These are phyloP conservation scores for Gardenia jasminoides DNA, from an alignment of 257 asterid species.

Conservation along the genomic window DNA sequence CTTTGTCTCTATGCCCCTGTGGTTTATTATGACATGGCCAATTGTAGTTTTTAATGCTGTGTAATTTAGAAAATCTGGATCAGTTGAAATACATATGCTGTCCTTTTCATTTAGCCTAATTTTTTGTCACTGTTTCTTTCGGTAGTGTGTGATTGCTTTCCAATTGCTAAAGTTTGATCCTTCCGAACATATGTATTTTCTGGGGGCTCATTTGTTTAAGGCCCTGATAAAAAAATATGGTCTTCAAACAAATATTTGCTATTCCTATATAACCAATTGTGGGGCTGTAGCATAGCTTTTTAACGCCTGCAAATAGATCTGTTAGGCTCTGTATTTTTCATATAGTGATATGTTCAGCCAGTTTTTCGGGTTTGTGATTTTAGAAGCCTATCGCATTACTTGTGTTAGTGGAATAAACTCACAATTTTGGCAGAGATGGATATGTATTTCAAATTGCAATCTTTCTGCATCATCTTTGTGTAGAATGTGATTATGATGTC, in stretches of 20 bases:
- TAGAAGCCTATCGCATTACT: too few species aligned
- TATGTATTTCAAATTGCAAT: not conserved
- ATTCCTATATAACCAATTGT: not conserved
- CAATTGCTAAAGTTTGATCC: not conserved
- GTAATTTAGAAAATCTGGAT: too few species aligned
- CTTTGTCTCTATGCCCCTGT: not conserved
- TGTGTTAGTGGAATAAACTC: not conserved
- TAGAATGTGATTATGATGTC: not conserved
- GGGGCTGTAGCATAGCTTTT: too few species aligned
- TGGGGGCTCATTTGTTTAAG: not conserved
- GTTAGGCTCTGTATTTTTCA: not conserved
- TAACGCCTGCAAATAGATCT: too few species aligned
- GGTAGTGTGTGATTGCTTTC: not conserved
- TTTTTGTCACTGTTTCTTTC: not conserved
- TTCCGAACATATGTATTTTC: not conserved
- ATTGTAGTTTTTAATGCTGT: too few species aligned
- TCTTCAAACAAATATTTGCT: not conserved
- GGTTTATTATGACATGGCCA: not conserved
- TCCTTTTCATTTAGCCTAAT: too few species aligned
- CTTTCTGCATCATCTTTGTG: not conserved
- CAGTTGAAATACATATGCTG: too few species aligned
- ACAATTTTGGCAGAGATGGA: not conserved
- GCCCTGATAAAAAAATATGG: not conserved
- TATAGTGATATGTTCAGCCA: not conserved
- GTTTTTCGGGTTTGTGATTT: not conserved